Conservation (phyloP, 2,329 filamentous ascomycete species). For the Penicillium sp. region DNA sequence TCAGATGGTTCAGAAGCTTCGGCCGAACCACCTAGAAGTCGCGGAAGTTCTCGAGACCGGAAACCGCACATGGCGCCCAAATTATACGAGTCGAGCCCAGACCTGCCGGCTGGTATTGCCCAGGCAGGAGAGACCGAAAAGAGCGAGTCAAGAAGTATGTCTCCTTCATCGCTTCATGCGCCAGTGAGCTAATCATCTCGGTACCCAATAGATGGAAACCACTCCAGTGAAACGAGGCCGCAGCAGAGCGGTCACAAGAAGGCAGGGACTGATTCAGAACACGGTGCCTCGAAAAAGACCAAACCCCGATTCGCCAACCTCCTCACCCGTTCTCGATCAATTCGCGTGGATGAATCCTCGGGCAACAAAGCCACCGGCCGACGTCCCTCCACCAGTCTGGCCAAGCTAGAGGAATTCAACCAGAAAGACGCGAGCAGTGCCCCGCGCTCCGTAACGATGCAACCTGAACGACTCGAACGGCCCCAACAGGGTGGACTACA, state of each 20-base stretch:
- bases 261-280: constrained; percentile 32
- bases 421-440: constrained; percentile 45
- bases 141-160: constrained; percentile 24
- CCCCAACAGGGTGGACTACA: constrained; percentile 67
- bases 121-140: constrained; percentile 33
- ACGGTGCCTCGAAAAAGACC: constrained; percentile 41
- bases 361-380: constrained; percentile 35
- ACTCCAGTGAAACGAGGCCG: constrained; percentile 24
- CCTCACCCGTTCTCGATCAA: constrained; percentile 50
- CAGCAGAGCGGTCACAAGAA: constrained; percentile 32
- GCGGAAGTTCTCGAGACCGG: constrained; percentile 50
- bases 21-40: constrained; percentile 44
- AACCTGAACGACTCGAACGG: constrained; percentile 71
- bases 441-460: constrained; percentile 67
- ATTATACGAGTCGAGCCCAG: constrained; percentile 47
- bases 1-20: constrained; percentile 46
- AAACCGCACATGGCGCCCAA: constrained; percentile 40
- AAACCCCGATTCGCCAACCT: constrained; percentile 52
- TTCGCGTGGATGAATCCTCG: constrained; percentile 48
- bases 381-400: constrained; percentile 45
- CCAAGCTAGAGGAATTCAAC: constrained; percentile 42
- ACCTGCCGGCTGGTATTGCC: constrained; percentile 41
- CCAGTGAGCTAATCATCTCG: constrained; percentile 9
- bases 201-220: constrained; percentile 23
- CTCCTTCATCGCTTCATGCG: background rate